Base-by-base conservation (phyloP, 2,329 filamentous ascomycete species). In the Ramularia endophylla region DNA sequence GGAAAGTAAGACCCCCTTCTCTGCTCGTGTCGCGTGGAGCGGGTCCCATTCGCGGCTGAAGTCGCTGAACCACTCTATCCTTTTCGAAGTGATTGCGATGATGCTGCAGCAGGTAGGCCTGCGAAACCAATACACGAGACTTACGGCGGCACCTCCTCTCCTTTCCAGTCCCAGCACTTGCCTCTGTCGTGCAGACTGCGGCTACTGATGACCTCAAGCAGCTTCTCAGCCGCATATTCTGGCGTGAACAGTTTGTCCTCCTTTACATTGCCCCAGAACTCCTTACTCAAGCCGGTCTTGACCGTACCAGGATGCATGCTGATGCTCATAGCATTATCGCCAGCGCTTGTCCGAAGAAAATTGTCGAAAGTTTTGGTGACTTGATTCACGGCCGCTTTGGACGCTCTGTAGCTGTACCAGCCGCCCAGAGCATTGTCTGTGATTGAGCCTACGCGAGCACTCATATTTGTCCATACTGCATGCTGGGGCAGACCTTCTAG, bases 231-330 rank as follows among this genome's bases (percentile, higher is more conserved):
- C 15, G 83, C 79, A 56, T 75, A 81, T 46, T 81, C 79, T 1
- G 78, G 71, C 44, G 72, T 77, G 52, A 90, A 81, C 51, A 92
- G 65, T 62, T 81, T 80, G 51, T 75, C 70, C 33, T 70, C 64
- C 54, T 70, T 70, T 30, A 83, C 79, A 29, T 71, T 77, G 0
- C 58, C 68, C 85, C 85, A 90, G 58, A 85, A 92, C 31, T 80
- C 79, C 55, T 70, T 73, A 48, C 80, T 87, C 47, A 94, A 65
- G 8, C 75, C 80, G 37, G 86, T 92, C 67, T 75, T 80, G 36
- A 92, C 85, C 1, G 86, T 92, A 2, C 87, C 86, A 1, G 87
- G 87, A 63, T 92, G 87, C 56, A 92, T 73, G 8, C 74, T 75
- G 8, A 94, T 66, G 1, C 79, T 78, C 50, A 87, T 69, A 0